phyloP scores from a whole-genome alignment of 2,329 filamentous ascomycete species.

The Aspergillus sp. region DNA sequence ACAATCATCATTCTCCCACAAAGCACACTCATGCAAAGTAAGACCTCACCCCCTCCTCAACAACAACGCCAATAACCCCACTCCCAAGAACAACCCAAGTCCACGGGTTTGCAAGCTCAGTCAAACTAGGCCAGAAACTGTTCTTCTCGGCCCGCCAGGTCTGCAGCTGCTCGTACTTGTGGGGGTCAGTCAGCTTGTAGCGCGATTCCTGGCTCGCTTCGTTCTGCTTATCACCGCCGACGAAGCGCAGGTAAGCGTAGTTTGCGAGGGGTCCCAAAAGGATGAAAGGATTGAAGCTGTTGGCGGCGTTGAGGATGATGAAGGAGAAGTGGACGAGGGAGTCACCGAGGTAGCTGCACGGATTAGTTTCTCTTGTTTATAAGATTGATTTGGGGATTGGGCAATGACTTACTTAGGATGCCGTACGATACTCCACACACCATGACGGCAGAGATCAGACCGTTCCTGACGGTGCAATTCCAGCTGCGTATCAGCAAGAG shows the following conservation, averaged over 20 bases:
- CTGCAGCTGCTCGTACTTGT: slow-evolving; percentile 49
- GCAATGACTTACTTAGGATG: slow-evolving; percentile 53
- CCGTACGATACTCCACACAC: slow-evolving; percentile 56
- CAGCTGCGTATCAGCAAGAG: slow-evolving; percentile 52
- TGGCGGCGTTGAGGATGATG: slow-evolving; percentile 50
- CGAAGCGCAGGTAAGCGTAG: slow-evolving; percentile 52
- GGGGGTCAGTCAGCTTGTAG: slow-evolving; percentile 45
- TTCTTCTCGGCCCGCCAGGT: slow-evolving; percentile 51
- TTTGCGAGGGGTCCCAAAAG: slow-evolving; percentile 52
- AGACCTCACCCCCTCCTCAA: slow-evolving; percentile 35
- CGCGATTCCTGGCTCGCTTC: slow-evolving; percentile 48
- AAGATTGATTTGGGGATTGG: not conserved
- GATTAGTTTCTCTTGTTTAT: slow-evolving; percentile 2
- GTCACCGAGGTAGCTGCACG: slow-evolving; percentile 53
- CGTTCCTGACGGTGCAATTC: slow-evolving; percentile 44
- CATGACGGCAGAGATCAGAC: slow-evolving; percentile 44
- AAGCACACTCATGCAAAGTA: not conserved
- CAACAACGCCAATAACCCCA: slow-evolving; percentile 43
- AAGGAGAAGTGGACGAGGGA: slow-evolving; percentile 54
- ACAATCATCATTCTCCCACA: no score
- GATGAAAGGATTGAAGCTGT: slow-evolving; percentile 49
- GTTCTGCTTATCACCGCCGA: slow-evolving; percentile 52
- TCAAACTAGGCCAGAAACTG: slow-evolving; percentile 51
- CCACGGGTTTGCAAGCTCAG: slow-evolving; percentile 51
- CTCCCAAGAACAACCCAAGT: slow-evolving; percentile 46